phyloP scores from a whole-genome alignment of 2,329 filamentous ascomycete species.

The Endoconidiophora polonica region DNA sequence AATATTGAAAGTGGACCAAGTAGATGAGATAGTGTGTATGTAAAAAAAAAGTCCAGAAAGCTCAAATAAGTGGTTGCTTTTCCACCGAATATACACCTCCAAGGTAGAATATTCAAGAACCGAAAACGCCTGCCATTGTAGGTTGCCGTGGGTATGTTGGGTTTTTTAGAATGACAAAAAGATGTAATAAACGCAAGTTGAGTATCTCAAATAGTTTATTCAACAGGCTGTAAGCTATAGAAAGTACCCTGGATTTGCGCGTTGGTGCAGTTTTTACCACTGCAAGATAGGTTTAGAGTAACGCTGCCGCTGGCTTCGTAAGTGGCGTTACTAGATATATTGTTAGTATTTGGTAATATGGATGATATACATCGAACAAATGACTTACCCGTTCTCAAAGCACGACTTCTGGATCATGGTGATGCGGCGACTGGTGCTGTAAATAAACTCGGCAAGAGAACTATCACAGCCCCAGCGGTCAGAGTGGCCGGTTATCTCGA shows the following conservation, averaged over 20 bases:
- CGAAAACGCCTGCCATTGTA: too few relatives aligned
- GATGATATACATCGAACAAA: background rate
- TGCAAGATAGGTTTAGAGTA: constrained; percentile 12
- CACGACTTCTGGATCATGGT: constrained; percentile 31
- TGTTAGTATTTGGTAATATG: background rate
- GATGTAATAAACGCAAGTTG: too few relatives aligned
- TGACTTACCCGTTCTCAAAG: constrained; percentile 21
- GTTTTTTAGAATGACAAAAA: too few relatives aligned
- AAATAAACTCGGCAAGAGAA: constrained; percentile 27
- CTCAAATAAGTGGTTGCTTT: too few relatives aligned
- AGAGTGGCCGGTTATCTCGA: constrained; percentile 18
- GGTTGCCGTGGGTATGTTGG: too few relatives aligned
- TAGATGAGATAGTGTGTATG: too few relatives aligned
- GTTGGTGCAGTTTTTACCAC: background rate
- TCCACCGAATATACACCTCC: too few relatives aligned
- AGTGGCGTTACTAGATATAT: constrained; percentile 6
- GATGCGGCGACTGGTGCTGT: constrained; percentile 19
- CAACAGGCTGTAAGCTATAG: constrained; percentile 4
- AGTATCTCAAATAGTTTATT: too few relatives aligned
- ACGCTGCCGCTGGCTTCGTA: constrained; percentile 15
- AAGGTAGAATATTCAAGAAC: too few relatives aligned
- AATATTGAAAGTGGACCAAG: too few relatives aligned
- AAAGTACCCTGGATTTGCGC: constrained; percentile 6
- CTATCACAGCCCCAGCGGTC: constrained; percentile 29
- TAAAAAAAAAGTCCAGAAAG: too few relatives aligned